phyloP scores from a whole-genome alignment of 768 basidiomycete genomes.

The Suillus weaverae region DNA sequence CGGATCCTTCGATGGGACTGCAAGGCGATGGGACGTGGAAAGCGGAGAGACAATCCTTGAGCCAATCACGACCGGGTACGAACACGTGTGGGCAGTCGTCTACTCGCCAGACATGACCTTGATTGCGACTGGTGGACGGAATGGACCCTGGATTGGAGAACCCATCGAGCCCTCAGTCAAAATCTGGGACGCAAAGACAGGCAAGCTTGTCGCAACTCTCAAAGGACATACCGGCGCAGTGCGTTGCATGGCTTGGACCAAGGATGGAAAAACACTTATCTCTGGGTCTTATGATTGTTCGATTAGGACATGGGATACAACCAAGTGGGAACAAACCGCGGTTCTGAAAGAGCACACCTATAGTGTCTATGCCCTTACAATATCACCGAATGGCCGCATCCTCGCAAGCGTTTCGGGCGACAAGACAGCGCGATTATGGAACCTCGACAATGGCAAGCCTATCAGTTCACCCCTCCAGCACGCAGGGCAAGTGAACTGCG shows the following conservation, averaged over 20 bases:
- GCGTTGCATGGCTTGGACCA: conserved; percentile 5
- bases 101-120: conserved; percentile 5
- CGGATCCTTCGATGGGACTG: not conserved
- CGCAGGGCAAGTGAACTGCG: not conserved
- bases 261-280: not conserved
- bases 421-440: conserved; percentile 3
- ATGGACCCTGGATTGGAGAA: not conserved
- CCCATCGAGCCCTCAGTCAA: accelerated
- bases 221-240: too few species aligned
- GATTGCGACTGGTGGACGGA: not conserved
- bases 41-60: not conserved
- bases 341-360: not conserved
- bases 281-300: not conserved
- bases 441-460: not conserved
- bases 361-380: conserved; percentile 6
- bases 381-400: not conserved
- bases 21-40: not conserved
- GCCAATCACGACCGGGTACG: not conserved
- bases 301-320: not conserved
- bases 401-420: conserved; percentile 12
- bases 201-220: not conserved
- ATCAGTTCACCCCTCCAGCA: not conserved
- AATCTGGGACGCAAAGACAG: conserved; percentile 4
- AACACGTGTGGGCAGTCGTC: accelerated
- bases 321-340: not conserved